phyloP scores from a whole-genome alignment of 2,329 filamentous ascomycete species.

The Penicillium brasilianum region DNA sequence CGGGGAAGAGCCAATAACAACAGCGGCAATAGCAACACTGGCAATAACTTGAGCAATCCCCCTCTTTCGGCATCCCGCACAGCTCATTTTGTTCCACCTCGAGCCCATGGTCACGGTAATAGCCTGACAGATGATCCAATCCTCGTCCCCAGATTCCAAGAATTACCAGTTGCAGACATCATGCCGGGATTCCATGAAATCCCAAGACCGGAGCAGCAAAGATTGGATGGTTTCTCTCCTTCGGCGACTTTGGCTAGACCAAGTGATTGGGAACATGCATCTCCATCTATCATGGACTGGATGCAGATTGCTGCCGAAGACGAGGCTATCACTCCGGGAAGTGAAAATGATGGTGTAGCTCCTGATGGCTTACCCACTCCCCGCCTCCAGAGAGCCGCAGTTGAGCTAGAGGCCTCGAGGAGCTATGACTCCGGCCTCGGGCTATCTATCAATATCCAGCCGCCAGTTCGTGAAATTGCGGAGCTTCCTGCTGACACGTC shows the following conservation, averaged over 20 bases:
- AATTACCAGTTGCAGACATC: constrained; percentile 33
- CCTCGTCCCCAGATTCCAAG: constrained; percentile 40
- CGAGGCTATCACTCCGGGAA: constrained; percentile 45
- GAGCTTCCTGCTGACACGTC: constrained; percentile 4
- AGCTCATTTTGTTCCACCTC: constrained; percentile 31
- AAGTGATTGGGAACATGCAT: constrained; percentile 56
- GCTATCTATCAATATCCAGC: constrained; percentile 50
- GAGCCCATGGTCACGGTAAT: constrained; percentile 29
- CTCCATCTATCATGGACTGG: constrained; percentile 56
- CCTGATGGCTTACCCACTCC: constrained; percentile 35
- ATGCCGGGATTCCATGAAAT: constrained; percentile 40
- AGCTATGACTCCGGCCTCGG: constrained; percentile 47
- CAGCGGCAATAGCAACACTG: background rate
- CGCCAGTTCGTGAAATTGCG: constrained; percentile 21
- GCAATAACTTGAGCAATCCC: constrained; percentile 22
- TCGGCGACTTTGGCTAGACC: constrained; percentile 51
- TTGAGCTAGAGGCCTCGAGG: constrained; percentile 29
- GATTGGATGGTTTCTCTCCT: constrained; percentile 35
- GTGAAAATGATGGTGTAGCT: constrained; percentile 19
- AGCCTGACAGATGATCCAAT: constrained; percentile 45
- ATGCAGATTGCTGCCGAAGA: constrained; percentile 52
- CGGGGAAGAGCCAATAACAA: constrained; percentile 32
- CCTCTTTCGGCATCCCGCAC: constrained; percentile 26
- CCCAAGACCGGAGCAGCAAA: constrained; percentile 25
- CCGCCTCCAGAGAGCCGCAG: constrained; percentile 24